A percentile compares a stretch with the other conserved stretches of the same genome.
Evolutionary conservation across 352 stramenopile genomes (phyloP).

Genomic region (Pythium chondricola): DNA sequence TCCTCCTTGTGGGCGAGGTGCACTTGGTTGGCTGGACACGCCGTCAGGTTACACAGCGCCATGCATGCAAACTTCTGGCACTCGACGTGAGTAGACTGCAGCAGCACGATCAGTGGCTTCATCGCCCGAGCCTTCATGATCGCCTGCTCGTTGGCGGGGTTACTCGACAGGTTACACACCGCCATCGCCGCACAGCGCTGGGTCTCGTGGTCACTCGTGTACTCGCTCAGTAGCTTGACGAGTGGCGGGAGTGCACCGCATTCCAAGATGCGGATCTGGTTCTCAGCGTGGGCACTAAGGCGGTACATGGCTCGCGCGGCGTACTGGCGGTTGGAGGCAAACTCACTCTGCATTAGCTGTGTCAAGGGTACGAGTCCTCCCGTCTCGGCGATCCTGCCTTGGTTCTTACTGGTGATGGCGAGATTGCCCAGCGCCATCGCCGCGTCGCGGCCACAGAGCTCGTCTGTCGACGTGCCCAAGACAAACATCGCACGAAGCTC

Average conservation of each 20-base stretch:
- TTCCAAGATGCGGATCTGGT: constrained; percentile 85
- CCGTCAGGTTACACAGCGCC: constrained; percentile 94
- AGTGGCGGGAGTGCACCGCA: constrained; percentile 73
- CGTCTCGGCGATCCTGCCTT: constrained; percentile 83
- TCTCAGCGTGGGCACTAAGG: constrained; percentile 77
- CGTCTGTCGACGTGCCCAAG: constrained; percentile 62
- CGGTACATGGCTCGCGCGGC: constrained; percentile 87
- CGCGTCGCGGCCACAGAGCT: constrained; percentile 87
- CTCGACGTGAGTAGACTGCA: constrained; percentile 43
- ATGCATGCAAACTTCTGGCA: constrained; percentile 88
- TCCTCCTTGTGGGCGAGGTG: constrained; percentile 72
- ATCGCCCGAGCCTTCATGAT: constrained; percentile 76
- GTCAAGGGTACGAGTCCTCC: constrained; percentile 83
- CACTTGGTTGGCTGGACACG: constrained; percentile 86
- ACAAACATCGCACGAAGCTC: constrained; percentile 78
- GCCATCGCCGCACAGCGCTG: constrained; percentile 78
- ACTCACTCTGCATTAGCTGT: constrained; percentile 62
- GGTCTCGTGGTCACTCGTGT: constrained; percentile 43
- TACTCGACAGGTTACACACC: constrained; percentile 82
- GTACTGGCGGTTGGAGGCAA: constrained; percentile 70
- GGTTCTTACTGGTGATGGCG: constrained; percentile 87
- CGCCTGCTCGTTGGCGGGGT: constrained; percentile 60
- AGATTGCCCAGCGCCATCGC: constrained; percentile 93
- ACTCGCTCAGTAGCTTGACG: constrained; percentile 52
- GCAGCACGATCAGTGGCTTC: constrained; percentile 49